phyloP scores from a whole-genome alignment of 805 yeast species.

The Candida pseudoglaebosa region DNA sequence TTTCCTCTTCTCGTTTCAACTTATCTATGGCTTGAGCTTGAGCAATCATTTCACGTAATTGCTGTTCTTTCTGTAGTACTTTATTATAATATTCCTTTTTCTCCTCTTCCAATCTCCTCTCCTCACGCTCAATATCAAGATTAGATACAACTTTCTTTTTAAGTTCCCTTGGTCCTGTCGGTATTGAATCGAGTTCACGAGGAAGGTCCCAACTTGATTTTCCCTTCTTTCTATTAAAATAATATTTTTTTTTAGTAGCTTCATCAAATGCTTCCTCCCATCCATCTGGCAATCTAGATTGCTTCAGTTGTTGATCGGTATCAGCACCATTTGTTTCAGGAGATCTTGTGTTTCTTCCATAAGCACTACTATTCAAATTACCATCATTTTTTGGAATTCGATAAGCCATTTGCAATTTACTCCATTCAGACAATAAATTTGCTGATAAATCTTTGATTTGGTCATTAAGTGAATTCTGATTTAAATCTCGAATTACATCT shows the following conservation, averaged over 20 bases:
- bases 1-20: constrained; percentile 7
- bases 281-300: constrained; percentile 49
- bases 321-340: constrained; percentile 9
- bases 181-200: constrained; percentile 23
- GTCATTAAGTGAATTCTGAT: constrained; percentile 16
- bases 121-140: constrained; percentile 20
- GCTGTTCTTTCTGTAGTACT: constrained; percentile 31
- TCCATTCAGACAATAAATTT: constrained; percentile 63
- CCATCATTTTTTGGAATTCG: constrained; percentile 65
- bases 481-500: constrained; percentile 47
- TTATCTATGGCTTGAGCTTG: constrained; percentile 21
- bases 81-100: constrained; percentile 30
- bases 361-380: constrained; percentile 9
- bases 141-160: constrained; percentile 5
- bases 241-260: constrained; percentile 44
- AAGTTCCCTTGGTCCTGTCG: constrained; percentile 8
- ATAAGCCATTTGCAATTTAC: constrained; percentile 71
- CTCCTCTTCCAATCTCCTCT: constrained; percentile 28
- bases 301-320: constrained; percentile 10
- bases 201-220: constrained; percentile 64
- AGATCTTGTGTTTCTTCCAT: constrained; percentile 21
- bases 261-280: constrained; percentile 60
- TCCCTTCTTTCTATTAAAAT: constrained; percentile 47
- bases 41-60: constrained; percentile 32
- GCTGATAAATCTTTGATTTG: constrained; percentile 35